These are phyloP conservation scores for Periglandula ipomoeae DNA, from an alignment of 2,329 filamentous ascomycete species.

Conservation along the genomic window DNA sequence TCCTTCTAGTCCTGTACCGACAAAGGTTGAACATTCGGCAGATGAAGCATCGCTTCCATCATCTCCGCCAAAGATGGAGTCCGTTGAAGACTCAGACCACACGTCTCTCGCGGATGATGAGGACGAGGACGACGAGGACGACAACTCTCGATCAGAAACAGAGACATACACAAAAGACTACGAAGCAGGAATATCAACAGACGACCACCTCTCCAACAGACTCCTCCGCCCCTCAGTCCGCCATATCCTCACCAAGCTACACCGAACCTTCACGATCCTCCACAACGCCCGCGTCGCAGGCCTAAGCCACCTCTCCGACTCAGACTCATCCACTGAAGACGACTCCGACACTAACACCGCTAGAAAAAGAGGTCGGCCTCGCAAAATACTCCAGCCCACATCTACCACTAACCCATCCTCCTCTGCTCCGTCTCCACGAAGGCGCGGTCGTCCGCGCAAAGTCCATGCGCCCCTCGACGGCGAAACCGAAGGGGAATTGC, in stretches of 20 bases:
- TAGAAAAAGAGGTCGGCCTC: slow-evolving; percentile 19
- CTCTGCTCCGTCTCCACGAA: slow-evolving; percentile 6
- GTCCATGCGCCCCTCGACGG: slow-evolving; percentile 28
- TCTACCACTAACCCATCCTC: slow-evolving; percentile 5
- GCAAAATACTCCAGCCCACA: slow-evolving; percentile 8
- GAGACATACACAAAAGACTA: slow-evolving; percentile 16
- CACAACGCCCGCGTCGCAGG: slow-evolving; percentile 54
- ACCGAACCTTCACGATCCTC: slow-evolving; percentile 59
- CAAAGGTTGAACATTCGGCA: background rate
- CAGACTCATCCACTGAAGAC: slow-evolving; percentile 28
- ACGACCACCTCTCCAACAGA: slow-evolving; percentile 58
- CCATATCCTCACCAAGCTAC: slow-evolving; percentile 62
- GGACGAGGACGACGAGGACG: slow-evolving; percentile 1
- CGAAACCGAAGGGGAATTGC: slow-evolving; percentile 37
- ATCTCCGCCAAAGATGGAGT: slow-evolving; percentile 7
- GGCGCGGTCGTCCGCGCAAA: slow-evolving; percentile 32
- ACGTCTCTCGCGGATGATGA: background rate
- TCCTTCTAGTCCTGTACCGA: slow-evolving; percentile 1
- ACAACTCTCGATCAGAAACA: background rate
- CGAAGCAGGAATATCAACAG: slow-evolving; percentile 50
- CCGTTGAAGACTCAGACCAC: no score
- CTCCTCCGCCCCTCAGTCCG: slow-evolving; percentile 60
- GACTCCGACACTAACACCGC: slow-evolving; percentile 19
- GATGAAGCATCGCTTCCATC: slow-evolving; percentile 7
- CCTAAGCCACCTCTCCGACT: slow-evolving; percentile 29